Base-by-base conservation (phyloP, 768 basidiomycete genomes). In the Tricholoma hemisulphureum region DNA sequence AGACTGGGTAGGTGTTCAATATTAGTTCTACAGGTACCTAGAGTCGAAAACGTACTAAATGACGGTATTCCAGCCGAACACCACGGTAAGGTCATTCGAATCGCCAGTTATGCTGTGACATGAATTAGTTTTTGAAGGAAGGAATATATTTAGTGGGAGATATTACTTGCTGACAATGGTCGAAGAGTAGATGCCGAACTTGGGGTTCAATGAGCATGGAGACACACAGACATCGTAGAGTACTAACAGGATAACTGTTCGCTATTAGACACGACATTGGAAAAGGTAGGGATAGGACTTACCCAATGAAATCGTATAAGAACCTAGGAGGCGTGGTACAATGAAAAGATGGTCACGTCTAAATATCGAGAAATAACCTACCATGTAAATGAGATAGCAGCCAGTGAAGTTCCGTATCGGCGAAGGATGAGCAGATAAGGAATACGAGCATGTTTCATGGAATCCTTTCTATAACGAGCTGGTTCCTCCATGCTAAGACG, bases 401-500 rank as follows among this genome's bases (percentile, higher is more conserved):
- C 66, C 21, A 96, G 71, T n/a, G 81, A 80, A 35, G 78, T 71
- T 77, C 95, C 90, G 69, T 98, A 98, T 41, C 91, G 84, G 65
- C 80, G 86, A 37, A 96, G 60, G 62, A 95, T 77, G 23, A 97
- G 80, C 69, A 70, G 59, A 67, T 95, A 94, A 0, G 94, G 94
- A 55, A 92, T 88, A 39, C 71, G 78, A 9, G 84, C 80, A 46
- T 81, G 68, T 63, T 85, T 89, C 91, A 95, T 94, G 1, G 89
- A 87, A 70, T 91, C 83, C 62, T 83, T 87, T 69, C 80, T 86
- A 70, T 80, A 95, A 16, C 84, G 77, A 11, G 77, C 77, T 1
- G 93, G 91, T 65, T 95, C 91, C 26, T 86, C 80, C 89, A 95
- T 93, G 58, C 79, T 83, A 53, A 93, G 67, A 62, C 94, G 91